Base-by-base conservation (phyloP, 106 monocot species). In the Hemerocallis citrina region DNA sequence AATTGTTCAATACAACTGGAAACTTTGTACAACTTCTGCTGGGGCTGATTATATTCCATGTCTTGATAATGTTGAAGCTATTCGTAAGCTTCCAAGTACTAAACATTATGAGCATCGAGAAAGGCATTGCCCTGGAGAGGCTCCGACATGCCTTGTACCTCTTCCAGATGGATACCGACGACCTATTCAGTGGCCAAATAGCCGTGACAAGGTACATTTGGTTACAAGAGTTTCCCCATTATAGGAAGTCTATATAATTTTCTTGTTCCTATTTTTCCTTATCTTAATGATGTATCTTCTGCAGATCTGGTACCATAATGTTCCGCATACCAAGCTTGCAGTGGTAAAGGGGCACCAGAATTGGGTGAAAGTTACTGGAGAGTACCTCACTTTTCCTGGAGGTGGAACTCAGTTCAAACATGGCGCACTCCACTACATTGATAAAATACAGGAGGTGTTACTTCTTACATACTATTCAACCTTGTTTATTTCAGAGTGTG, bases 361-460 rank as follows among this genome's bases (percentile, higher is more conserved):
- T 54, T 92, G 92, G 92, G 74, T 92, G 25, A 92, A 88, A 65
- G 81, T 79, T 48, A 59, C 78, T 59, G 92, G 92, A 68, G 84
- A 92, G 24, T 79, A 88, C 65, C 78, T 92, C 50, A 81, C 78
- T 46, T 92, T 92, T 74, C 92, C 92, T 10, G 92, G 92, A 1
- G 92, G 92, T 58, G 92, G 92, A 55, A 92, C 92, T 54, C 92
- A 92, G 65, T 92, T 92, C 75, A 84, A 84, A 57, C 59, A 79
- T 65, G 92, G 92, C 14, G 88, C 79, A 19, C 45, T 81, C 17
- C 84, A 88, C 73, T 92, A 92, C 63, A 92, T 92, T 57, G 84
- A 84, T 66, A 61, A 79, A 52, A 81, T 92, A 62, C 81, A 88
- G 51, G 69, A 84, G 81, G 92, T 92, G n/a, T 62, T 34, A 31